A percentile compares a stretch with the other conserved stretches of the same genome.
Evolutionary conservation across 257 asterid species (phyloP).

Genomic region (Eucommia ulmoides): DNA sequence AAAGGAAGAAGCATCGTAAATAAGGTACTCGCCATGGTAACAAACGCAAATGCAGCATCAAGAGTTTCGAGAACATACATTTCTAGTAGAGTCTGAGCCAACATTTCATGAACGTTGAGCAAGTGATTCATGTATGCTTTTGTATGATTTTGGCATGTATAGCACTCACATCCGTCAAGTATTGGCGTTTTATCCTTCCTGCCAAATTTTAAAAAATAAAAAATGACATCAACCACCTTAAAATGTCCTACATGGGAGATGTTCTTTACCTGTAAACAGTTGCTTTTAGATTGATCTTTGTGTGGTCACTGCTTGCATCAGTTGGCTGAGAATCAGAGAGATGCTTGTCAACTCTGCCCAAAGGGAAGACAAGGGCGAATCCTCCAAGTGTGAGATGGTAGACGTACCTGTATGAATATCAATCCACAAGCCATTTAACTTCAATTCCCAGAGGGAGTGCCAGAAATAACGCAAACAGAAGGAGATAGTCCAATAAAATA

Average conservation of each 20-base stretch:
- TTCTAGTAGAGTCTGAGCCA: conserved; percentile 83
- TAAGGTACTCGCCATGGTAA: neutral
- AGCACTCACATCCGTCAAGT: conserved; percentile 54
- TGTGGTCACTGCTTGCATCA: conserved; percentile 39
- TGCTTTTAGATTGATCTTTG: conserved; percentile 81
- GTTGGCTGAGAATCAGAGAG: conserved; percentile 20
- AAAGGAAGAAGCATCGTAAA: neutral
- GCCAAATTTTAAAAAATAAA: conserved; percentile 11
- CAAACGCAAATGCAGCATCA: neutral
- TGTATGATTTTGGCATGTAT: conserved; percentile 78
- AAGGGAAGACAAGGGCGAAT: conserved; percentile 69
- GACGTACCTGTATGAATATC: conserved; percentile 40
- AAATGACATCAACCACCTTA: too few species aligned
- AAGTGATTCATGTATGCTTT: conserved; percentile 90
- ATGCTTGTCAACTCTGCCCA: conserved; percentile 20
- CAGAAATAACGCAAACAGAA: conserved; percentile 4
- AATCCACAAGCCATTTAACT: neutral
- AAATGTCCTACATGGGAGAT: neutral
- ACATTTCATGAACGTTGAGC: conserved; percentile 84
- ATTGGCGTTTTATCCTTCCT: conserved; percentile 74
- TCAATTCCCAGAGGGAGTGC: too few species aligned
- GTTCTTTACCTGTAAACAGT: conserved; percentile 58
- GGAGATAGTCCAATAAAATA: conserved; percentile 1
- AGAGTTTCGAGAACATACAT: conserved; percentile 60
- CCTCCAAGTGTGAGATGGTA: conserved; percentile 84